phyloP scores from a whole-genome alignment of 116 monocot species.

The Papilionanthe hybrid region DNA sequence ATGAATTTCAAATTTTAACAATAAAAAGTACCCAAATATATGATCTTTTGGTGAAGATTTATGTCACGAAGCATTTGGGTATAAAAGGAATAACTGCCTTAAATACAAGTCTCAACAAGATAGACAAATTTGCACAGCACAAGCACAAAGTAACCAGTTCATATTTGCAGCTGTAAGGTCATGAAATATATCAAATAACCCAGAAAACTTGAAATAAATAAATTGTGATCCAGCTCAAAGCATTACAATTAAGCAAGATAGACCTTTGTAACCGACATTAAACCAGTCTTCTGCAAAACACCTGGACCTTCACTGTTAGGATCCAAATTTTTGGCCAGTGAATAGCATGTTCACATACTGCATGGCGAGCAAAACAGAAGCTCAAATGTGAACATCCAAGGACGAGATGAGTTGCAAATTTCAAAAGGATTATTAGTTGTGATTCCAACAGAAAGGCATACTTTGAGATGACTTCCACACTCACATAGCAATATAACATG shows the following conservation, averaged over 20 bases:
- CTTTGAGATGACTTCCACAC: not conserved
- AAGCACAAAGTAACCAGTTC: not conserved
- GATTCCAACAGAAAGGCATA: not conserved
- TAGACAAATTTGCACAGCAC: not conserved
- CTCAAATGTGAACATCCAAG: too few species aligned
- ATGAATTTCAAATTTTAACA: too few species aligned
- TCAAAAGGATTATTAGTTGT: not conserved
- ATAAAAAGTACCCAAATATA: too few species aligned
- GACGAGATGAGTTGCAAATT: not conserved
- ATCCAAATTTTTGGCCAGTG: conserved; percentile 85
- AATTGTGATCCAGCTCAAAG: not conserved
- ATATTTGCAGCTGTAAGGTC: not conserved
- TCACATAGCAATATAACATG: not conserved
- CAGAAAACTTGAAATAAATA: not conserved
- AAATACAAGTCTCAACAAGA: too few species aligned
- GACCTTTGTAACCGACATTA: conserved; percentile 87
- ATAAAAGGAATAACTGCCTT: too few species aligned
- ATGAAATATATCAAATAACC: not conserved
- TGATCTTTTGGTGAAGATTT: too few species aligned
- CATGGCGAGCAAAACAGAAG: conserved; percentile 1
- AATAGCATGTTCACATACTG: conserved; percentile 96
- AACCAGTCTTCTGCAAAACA: conserved; percentile 81
- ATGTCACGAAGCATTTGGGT: too few species aligned
- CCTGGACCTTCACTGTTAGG: conserved; percentile 89
- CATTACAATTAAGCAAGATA: not conserved